Evolutionary conservation across 108 stramenopile species (phyloP).

Genomic region (Asterionellopsis glacialis): DNA sequence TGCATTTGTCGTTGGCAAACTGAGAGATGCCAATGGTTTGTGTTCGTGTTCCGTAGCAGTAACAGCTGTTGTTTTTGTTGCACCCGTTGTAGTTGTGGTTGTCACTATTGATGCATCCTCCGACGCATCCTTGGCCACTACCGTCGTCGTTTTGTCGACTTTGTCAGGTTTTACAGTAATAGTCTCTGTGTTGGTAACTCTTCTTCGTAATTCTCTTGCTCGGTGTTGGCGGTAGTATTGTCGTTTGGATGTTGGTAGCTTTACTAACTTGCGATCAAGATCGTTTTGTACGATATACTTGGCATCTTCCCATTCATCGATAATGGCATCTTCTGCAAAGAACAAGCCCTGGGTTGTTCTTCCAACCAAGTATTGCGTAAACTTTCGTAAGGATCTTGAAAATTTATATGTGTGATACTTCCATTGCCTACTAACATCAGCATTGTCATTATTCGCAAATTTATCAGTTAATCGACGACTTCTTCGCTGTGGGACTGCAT

Average conservation of each 20-base stretch:
- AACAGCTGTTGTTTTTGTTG: not conserved
- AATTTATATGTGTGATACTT: too few species aligned
- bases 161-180: not conserved
- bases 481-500: not conserved
- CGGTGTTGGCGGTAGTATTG: not conserved
- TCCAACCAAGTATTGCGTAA: not conserved
- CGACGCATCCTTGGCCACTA: too few species aligned
- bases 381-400: too few species aligned
- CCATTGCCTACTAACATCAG: too few species aligned
- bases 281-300: conserved; percentile 15
- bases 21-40: conserved; percentile 38
- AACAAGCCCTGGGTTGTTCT: conserved; percentile 8
- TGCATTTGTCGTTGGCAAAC: conserved; percentile 46
- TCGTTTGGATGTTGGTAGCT: not conserved
- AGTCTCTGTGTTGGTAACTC: not conserved
- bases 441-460: not conserved
- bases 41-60: conserved; percentile 7
- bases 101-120: not conserved
- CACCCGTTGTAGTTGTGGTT: not conserved
- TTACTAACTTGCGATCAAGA: not conserved
- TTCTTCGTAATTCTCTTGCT: not conserved
- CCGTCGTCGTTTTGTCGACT: not conserved
- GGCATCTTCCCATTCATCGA: conserved; percentile 29
- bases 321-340: conserved; percentile 36
- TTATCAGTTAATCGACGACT: conserved; percentile 17